Evolutionary conservation across 1,284 basidiomycete genomes (phyloP), one percentile per base, ranked within the genome.

Genomic region (Singerocomus inundabilis): DNA sequence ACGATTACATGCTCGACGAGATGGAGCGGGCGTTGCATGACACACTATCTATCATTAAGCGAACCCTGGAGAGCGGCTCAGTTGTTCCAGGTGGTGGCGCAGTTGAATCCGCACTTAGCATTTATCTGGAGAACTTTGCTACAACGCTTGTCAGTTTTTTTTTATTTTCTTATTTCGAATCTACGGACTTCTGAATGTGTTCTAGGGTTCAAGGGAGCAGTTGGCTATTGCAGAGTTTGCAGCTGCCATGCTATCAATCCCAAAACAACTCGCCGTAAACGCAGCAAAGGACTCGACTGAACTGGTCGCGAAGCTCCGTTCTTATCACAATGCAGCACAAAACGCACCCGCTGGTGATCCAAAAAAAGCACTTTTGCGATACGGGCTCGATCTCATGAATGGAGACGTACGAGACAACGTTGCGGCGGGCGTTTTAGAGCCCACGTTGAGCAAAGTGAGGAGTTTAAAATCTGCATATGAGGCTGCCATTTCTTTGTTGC

Each of bases 1-100:
- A 99, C 72, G 97, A 99, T 73, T 99, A 98, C 71, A 93, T 99
- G 88, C 76, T 99, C 57, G 97, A 99, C 70, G 97, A 99, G 78
- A 99, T 99, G 97, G 97, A 99, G 75, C 80, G 97, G 31, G 86
- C 93, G 1, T 72, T 99, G 59, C 97, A 99, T 69, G 97, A 99
- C 71, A 91, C 92, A 1, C 73, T 99, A 49, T 95, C 89, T 36
- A 84, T 98, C 61, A 92, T 99, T 75, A 99, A 99, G 77, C 84
- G 97, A 51, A 99, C 97, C 4, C 77, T 99, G 46, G 97, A 99
- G 77, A 95, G 92, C 61, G 96, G 96, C 9, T 77, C 88, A 13
- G 95, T 99, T 21, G 96, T 99, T 15, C 95, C 97, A 4, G 97
- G 97, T 54, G 97, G 97, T 50, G 97, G 97, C 49, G 95, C 97